Evolutionary conservation across 2,329 filamentous ascomycete genomes (phyloP).

Genomic region (Penicillium crustosum): DNA sequence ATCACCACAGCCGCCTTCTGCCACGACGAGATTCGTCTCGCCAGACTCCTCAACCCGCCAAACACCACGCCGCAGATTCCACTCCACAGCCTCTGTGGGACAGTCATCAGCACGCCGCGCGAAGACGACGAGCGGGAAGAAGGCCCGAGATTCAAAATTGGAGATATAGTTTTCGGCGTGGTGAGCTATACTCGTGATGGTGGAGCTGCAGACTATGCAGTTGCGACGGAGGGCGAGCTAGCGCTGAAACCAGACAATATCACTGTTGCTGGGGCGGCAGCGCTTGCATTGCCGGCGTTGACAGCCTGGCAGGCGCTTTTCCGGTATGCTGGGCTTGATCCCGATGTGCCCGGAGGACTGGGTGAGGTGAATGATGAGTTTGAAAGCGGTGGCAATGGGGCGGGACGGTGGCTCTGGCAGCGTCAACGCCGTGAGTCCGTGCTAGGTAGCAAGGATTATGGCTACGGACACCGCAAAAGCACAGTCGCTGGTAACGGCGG

Average conservation of each 20-base stretch:
- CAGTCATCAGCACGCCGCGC: constrained; percentile 37
- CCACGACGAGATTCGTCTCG: constrained; percentile 38
- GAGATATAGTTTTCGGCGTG: constrained; percentile 43
- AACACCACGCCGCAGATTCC: constrained; percentile 38
- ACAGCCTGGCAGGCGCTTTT: constrained; percentile 47
- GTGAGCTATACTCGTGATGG: constrained; percentile 41
- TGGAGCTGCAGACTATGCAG: constrained; percentile 43
- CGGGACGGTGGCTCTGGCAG: constrained; percentile 9
- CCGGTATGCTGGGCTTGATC: constrained; percentile 35
- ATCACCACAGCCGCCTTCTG: constrained; percentile 41
- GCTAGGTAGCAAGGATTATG: constrained; percentile 3
- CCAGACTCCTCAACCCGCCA: constrained; percentile 27
- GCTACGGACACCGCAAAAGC: constrained; percentile 8
- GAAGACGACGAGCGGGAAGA: constrained; percentile 30
- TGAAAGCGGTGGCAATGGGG: neutral
- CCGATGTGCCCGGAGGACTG: constrained; percentile 13
- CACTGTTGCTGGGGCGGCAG: constrained; percentile 34
- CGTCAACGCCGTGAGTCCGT: constrained; percentile 1
- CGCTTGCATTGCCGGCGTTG: constrained; percentile 41
- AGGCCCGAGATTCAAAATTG: constrained; percentile 42
- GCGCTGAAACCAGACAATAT: constrained; percentile 41
- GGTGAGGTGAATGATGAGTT: neutral
- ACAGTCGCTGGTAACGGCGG: neutral
- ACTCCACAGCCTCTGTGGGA: constrained; percentile 44
- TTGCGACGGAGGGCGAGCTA: constrained; percentile 42